Percentiles rank a stretch among this genome's conserved stretches.
phyloP scores from a whole-genome alignment of 768 basidiomycete species.

The Lactifluus volemus region DNA sequence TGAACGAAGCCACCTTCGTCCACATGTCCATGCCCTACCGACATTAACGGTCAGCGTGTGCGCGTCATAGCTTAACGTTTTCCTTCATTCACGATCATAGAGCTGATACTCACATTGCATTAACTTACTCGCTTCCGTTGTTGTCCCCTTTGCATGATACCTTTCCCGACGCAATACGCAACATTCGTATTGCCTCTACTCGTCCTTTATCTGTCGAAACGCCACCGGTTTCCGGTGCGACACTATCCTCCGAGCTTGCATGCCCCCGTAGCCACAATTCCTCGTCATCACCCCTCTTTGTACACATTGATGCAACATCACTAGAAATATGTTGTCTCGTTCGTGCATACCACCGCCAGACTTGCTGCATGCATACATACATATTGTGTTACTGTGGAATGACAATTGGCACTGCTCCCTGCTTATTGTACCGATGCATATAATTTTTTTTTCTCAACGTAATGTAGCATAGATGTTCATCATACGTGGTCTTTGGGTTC shows the following conservation, averaged over 20 bases:
- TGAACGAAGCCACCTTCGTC: neutral
- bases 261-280: slow-evolving; percentile 1
- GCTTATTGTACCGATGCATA: slow-evolving; percentile 15
- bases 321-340: neutral
- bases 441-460: slow-evolving; percentile 2
- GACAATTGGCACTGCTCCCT: neutral
- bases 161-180: slow-evolving; percentile 7
- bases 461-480: neutral
- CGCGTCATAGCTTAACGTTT: neutral
- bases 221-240: neutral
- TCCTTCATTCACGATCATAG: slow-evolving; percentile 10
- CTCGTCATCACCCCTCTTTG: slow-evolving; percentile 8
- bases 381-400: neutral
- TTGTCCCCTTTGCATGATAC: slow-evolving; percentile 17
- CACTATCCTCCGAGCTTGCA: neutral
- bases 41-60: slow-evolving; percentile 1
- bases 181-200: slow-evolving; percentile 7
- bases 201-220: neutral
- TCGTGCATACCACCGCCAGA: neutral
- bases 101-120: slow-evolving; percentile 12
- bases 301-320: slow-evolving; percentile 2
- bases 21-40: neutral
- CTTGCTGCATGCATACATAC: neutral
- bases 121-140: slow-evolving; percentile 18
- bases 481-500: too few species aligned